A percentile compares a stretch with the other conserved stretches of the same genome.
Evolutionary conservation across 306 rosid genomes (phyloP).

Genomic region (Pachyrhizus erosus): DNA sequence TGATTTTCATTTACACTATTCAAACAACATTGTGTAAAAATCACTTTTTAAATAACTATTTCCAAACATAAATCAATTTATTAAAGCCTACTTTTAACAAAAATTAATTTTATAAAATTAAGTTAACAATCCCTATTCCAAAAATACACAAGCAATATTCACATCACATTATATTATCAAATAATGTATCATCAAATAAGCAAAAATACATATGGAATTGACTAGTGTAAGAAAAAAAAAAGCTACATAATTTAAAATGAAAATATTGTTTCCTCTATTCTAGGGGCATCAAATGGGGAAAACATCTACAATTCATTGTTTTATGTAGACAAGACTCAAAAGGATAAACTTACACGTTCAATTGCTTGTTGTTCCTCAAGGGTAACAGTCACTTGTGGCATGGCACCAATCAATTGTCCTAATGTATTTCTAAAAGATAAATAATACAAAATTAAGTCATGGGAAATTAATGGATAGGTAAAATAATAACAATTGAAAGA

Average conservation of each 20-base stretch:
- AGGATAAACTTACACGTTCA: slow-evolving; percentile 72
- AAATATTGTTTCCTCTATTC: too few species aligned
- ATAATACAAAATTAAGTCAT: slow-evolving; percentile 26
- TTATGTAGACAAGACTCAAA: not conserved
- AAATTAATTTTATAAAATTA: not conserved
- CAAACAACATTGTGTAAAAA: not conserved
- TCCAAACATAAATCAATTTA: not conserved
- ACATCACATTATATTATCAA: too few species aligned
- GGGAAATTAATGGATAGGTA: not conserved
- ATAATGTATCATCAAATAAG: too few species aligned
- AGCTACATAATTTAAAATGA: too few species aligned
- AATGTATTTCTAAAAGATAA: slow-evolving; percentile 56
- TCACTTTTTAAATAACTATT: not conserved
- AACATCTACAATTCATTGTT: not conserved
- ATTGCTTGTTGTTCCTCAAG: slow-evolving; percentile 93
- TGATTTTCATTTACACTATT: not conserved
- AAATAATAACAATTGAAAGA: not conserved
- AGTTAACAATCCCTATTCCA: not conserved
- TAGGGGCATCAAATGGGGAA: not conserved
- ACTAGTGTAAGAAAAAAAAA: too few species aligned
- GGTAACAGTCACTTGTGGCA: slow-evolving; percentile 75
- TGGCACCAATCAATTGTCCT: slow-evolving; percentile 63
- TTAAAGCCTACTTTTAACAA: not conserved
- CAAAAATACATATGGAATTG: too few species aligned
- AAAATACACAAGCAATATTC: too few species aligned